Evolutionary conservation across 257 asterid genomes (phyloP).

Genomic region (Solanum habrochaites): DNA sequence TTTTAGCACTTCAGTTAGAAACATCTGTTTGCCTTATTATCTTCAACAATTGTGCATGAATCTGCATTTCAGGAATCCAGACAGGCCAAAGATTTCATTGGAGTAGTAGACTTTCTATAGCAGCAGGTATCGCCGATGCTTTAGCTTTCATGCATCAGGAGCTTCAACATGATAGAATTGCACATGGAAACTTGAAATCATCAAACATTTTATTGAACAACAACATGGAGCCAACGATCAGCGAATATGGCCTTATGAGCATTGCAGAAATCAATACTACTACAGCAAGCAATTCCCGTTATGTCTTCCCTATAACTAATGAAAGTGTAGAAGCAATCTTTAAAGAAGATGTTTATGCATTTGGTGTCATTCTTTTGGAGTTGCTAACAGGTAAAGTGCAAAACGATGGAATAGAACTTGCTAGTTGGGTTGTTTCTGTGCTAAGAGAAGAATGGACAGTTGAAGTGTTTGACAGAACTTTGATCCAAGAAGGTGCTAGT

Average conservation of each 20-base stretch:
- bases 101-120: constrained; percentile 40
- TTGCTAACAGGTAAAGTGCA: constrained; percentile 54
- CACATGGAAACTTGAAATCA: constrained; percentile 72
- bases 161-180: constrained; percentile 27
- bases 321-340: constrained; percentile 15
- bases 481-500: constrained; percentile 49
- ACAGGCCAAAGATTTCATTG: constrained; percentile 32
- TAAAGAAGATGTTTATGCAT: constrained; percentile 39
- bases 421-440: constrained; percentile 58
- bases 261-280: not conserved
- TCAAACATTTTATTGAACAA: constrained; percentile 50
- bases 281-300: not conserved
- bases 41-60: not conserved
- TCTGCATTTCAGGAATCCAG: constrained; percentile 16
- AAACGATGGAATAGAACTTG: constrained; percentile 42
- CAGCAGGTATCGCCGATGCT: constrained; percentile 38
- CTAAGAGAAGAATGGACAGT: constrained; percentile 76
- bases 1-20: not conserved
- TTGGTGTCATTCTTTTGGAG: constrained; percentile 65
- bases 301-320: constrained; percentile 10
- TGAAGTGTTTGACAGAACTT: constrained; percentile 53
- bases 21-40: not conserved
- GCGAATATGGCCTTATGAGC: constrained; percentile 59
- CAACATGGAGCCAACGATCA: constrained; percentile 48
- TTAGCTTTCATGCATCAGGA: constrained; percentile 5